Conservation (phyloP, 2,329 filamentous ascomycete genomes). For the Salinomyces thailandicus region DNA sequence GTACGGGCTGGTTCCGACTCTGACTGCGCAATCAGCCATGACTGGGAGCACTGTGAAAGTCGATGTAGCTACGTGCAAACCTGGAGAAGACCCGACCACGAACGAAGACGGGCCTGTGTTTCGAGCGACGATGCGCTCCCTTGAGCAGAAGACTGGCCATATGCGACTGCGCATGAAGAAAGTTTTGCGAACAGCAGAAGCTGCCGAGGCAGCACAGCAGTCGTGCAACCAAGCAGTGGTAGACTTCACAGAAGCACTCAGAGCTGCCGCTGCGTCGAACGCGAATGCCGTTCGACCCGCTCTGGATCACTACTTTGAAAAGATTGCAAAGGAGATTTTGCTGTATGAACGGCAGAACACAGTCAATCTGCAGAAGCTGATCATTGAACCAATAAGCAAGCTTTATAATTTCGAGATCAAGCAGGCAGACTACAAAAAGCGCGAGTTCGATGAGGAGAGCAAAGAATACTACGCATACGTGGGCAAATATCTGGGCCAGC, state of each 20-base stretch:
- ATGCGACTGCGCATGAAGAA: conserved; percentile 95
- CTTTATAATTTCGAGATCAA: conserved; percentile 96
- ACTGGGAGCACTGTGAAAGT: conserved; percentile 54
- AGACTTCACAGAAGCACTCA: conserved; percentile 73
- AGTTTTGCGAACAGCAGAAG: conserved; percentile 86
- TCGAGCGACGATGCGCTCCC: conserved; percentile 86
- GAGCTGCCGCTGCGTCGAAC: conserved; percentile 81
- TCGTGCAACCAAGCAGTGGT: conserved; percentile 78
- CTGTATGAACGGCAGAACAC: conserved; percentile 78
- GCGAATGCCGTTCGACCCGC: conserved; percentile 95
- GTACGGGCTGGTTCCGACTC: conserved; percentile 31
- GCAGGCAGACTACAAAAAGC: conserved; percentile 90
- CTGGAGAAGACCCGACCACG: conserved; percentile 71
- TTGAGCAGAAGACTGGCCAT: conserved; percentile 92
- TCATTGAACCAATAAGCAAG: conserved; percentile 87
- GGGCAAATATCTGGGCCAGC: conserved; percentile 87
- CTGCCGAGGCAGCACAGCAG: conserved; percentile 66
- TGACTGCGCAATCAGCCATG: conserved; percentile 26
- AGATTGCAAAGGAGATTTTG: conserved; percentile 84
- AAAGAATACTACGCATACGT: conserved; percentile 97
- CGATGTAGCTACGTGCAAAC: conserved; percentile 76
- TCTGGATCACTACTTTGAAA: conserved; percentile 95
- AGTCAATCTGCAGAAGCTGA: conserved; percentile 73
- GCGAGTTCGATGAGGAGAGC: conserved; percentile 97
- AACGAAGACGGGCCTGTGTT: conserved; percentile 92